phyloP scores from a whole-genome alignment of 345 rosid species.

The Boechera retrofracta region DNA sequence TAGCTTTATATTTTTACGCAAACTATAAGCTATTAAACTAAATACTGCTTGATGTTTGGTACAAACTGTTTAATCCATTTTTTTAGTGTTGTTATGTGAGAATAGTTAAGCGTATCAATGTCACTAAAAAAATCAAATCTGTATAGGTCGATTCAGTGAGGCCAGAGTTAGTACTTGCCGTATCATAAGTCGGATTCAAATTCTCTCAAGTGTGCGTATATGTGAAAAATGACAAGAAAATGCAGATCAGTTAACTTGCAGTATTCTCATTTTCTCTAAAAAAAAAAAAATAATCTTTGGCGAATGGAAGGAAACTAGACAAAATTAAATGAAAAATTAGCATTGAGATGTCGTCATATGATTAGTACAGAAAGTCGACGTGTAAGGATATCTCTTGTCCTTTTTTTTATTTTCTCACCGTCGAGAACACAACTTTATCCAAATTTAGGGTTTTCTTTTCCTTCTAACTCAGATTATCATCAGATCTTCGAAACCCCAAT shows the following conservation, averaged over 20 bases:
- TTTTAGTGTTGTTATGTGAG: background rate
- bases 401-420: background rate
- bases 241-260: too few species aligned
- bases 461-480: conserved; percentile 1
- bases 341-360: background rate
- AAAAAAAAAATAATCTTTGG: too few species aligned
- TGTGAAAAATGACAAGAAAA: too few species aligned
- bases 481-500: conserved; percentile 28
- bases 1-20: conserved; percentile 9
- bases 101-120: background rate
- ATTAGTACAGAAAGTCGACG: background rate
- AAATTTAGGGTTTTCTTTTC: conserved; percentile 41
- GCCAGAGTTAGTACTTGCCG: too few species aligned
- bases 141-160: background rate
- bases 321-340: background rate
- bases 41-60: conserved; percentile 11
- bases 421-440: conserved; percentile 34
- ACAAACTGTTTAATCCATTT: conserved; percentile 15
- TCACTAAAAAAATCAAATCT: background rate
- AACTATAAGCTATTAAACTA: conserved; percentile 15
- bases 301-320: too few species aligned
- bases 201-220: too few species aligned
- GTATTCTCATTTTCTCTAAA: too few species aligned
- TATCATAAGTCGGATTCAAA: too few species aligned
- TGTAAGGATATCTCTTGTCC: conserved; percentile 3